These are phyloP conservation scores for Eimeria acervulina DNA, from an alignment of 169 alveolate genomes.

Conservation along the genomic window DNA sequence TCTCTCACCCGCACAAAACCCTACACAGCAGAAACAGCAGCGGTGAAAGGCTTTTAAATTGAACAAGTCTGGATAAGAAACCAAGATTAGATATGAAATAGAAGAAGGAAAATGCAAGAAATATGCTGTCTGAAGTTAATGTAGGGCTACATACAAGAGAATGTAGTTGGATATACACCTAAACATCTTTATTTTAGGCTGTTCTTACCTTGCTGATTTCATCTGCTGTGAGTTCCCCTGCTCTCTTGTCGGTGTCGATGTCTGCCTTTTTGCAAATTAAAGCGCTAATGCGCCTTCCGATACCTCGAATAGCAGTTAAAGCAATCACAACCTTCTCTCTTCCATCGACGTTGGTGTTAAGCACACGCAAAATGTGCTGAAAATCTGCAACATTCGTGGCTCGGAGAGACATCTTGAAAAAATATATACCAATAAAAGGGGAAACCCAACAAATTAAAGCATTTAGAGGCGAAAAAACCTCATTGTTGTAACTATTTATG, in stretches of 20 bases:
- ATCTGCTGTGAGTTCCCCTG: conserved; percentile 84
- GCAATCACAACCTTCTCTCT: conserved; percentile 98
- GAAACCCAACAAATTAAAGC: not conserved
- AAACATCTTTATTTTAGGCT: too few relatives aligned
- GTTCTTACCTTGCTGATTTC: conserved; percentile 80
- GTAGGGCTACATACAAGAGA: too few relatives aligned
- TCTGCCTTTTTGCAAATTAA: conserved; percentile 98
- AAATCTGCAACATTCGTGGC: conserved; percentile 93
- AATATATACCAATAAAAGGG: not conserved
- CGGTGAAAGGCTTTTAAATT: too few relatives aligned
- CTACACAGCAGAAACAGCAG: too few relatives aligned
- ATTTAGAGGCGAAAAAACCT: not conserved
- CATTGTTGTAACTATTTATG: too few relatives aligned
- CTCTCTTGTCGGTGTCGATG: conserved; percentile 97
- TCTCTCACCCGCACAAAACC: too few relatives aligned
- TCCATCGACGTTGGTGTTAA: conserved; percentile 99
- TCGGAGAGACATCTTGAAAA: conserved; percentile 73
- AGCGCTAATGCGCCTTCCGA: conserved; percentile 99
- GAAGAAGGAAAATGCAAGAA: too few relatives aligned
- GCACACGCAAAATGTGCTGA: conserved; percentile 98
- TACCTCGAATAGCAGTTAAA: conserved; percentile 97
- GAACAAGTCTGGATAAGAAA: too few relatives aligned
- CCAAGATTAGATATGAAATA: too few relatives aligned
- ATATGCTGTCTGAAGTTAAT: too few relatives aligned
- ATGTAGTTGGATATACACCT: too few relatives aligned